Base-by-base conservation (phyloP, 2,329 filamentous ascomycete genomes). In the Zymoseptoria tritici region DNA sequence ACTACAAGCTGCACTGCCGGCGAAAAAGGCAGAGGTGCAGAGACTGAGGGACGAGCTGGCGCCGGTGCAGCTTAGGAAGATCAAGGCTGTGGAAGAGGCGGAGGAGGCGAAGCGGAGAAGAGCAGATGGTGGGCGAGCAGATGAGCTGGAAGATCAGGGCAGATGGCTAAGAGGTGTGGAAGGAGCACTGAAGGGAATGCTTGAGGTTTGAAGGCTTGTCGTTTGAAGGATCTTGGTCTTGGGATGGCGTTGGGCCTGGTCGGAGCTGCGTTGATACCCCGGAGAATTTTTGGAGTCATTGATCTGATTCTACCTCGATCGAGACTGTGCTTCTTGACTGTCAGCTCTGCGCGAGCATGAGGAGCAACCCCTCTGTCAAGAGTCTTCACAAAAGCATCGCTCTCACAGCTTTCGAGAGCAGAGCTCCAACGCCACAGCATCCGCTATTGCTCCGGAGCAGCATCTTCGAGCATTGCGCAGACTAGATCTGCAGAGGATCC, bases 141-240 rank as follows among this genome's bases (percentile, higher is more conserved):
- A 91, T 67, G 88, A 92, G 68, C 73, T 91, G 31, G 89, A 92
- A 72, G 86, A 89, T 73, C 81, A 85, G 66, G 89, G 87, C 4
- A 79, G 88, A 64, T 93, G 89, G 89, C 85, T 86, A 75, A 82
- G 84, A 65, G 86, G 86, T 19, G 85, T 84, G n/a, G 88, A 91
- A 69, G 76, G 77, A 8, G 81, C 76, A 11, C 72, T 91, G 72
- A 84, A 77, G 69, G 80, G 82, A 60, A 84, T 89, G 75, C 70
- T 91, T 65, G 84, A 85, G 64, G 77, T 85, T 2, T 72, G 64
- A 72, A 46, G 36, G 4, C 36, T 16, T 7, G 36, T n/a, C 13
- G 50, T 7, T 16, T 46, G 13, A 16, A 16, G 16, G 16, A 46
- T 46, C 5, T n/a, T n/a, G 36, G 36, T 16, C 3, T 7, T 16